These are phyloP conservation scores for Zizania latifolia DNA, from an alignment of 176 grass and related monocot species.

Conservation along the genomic window DNA sequence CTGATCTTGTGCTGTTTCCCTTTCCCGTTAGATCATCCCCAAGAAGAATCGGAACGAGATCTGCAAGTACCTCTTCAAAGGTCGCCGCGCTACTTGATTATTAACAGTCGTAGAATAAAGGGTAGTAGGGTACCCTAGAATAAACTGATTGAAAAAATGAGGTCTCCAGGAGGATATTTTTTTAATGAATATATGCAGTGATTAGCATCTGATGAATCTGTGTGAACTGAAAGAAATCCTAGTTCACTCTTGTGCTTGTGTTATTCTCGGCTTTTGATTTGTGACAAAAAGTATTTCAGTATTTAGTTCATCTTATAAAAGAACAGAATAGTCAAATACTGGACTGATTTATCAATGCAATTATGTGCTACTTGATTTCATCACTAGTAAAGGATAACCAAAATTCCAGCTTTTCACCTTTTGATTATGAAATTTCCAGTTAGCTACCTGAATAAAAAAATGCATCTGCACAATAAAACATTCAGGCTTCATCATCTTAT, in stretches of 20 bases:
- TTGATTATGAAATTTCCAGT: background rate
- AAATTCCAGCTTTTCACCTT: background rate
- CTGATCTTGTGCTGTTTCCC: background rate
- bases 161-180: constrained; percentile 24
- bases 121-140: too few species aligned
- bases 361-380: background rate
- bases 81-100: background rate
- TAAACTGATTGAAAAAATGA: background rate
- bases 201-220: background rate
- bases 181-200: background rate
- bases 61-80: constrained; percentile 84
- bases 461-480: background rate
- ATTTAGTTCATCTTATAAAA: background rate
- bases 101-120: too few species aligned
- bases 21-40: constrained; percentile 55
- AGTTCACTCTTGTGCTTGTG: background rate
- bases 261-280: background rate
- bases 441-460: background rate
- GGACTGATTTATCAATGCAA: background rate
- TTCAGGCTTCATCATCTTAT: background rate
- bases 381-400: background rate
- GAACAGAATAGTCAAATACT: background rate
- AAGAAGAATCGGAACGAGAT: constrained; percentile 89
- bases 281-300: too few species aligned
- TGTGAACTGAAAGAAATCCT: background rate